A percentile compares a stretch with the other conserved stretches of the same genome.
Conservation (phyloP, 2,329 filamentous ascomycete species). For the Hawksworthiomyces lignivorus region DNA sequence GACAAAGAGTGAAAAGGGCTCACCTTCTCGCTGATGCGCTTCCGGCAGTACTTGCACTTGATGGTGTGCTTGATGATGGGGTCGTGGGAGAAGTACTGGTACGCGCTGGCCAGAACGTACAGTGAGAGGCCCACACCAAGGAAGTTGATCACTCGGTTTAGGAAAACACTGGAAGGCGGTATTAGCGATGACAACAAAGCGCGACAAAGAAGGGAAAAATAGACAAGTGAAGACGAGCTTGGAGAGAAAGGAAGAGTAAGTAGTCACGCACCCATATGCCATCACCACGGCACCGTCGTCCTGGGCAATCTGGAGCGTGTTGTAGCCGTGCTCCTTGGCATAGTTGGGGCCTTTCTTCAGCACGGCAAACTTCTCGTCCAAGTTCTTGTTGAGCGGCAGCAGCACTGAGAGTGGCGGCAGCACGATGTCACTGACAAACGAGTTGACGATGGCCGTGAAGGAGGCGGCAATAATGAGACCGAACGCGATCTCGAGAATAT, state of each 20-base stretch:
- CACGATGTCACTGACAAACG: conserved; percentile 62
- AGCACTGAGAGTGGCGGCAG: conserved; percentile 63
- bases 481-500: conserved; percentile 68
- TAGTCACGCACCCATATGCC: conserved; percentile 54
- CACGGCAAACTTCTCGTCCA: conserved; percentile 68
- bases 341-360: conserved; percentile 50
- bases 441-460: conserved; percentile 65
- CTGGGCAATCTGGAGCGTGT: conserved; percentile 60
- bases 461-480: conserved; percentile 65
- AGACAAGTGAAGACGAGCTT: conserved; percentile 4
- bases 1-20: conserved; percentile 12
- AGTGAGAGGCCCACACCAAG: conserved; percentile 56
- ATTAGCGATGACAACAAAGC: no score
- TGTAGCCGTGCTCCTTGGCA: conserved; percentile 50
- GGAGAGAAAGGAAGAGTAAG: not conserved
- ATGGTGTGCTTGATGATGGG: conserved; percentile 63
- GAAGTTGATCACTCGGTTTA: conserved; percentile 60
- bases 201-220: not conserved
- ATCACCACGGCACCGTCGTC: conserved; percentile 65
- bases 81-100: conserved; percentile 54
- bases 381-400: conserved; percentile 61
- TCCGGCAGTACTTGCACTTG: conserved; percentile 61
- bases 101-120: conserved; percentile 55
- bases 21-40: conserved; percentile 56
- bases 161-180: conserved; percentile 38